These are phyloP conservation scores for Collariella sp. DNA, from an alignment of 495 filamentous ascomycete species.

Conservation along the genomic window DNA sequence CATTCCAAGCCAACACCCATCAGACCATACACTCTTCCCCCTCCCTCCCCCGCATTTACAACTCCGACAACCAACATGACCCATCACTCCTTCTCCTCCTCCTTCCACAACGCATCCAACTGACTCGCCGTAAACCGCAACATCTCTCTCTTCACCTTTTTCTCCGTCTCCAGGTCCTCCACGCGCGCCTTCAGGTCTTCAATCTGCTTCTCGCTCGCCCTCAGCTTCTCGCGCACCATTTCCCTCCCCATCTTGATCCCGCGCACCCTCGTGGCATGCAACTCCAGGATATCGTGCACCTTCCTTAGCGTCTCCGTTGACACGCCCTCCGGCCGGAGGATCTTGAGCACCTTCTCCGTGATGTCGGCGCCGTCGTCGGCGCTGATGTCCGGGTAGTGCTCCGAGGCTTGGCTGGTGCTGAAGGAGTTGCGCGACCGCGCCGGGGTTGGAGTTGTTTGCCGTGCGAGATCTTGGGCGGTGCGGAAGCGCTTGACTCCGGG, in stretches of 20 bases:
- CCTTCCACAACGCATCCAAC: conserved; percentile 13
- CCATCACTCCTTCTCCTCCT: neutral
- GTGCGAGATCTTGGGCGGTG: conserved; percentile 27
- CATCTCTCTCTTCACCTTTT: conserved; percentile 36
- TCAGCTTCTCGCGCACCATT: conserved; percentile 50
- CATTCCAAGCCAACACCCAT: too few species aligned
- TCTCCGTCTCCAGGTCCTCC: conserved; percentile 42
- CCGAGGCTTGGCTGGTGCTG: conserved; percentile 2
- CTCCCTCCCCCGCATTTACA: neutral
- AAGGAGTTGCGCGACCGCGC: neutral
- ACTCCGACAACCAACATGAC: too few species aligned
- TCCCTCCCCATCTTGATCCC: conserved; percentile 57
- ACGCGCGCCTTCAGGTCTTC: conserved; percentile 43
- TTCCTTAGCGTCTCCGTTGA: conserved; percentile 32
- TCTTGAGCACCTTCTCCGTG: conserved; percentile 39
- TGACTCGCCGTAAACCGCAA: conserved; percentile 13
- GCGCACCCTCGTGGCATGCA: conserved; percentile 45
- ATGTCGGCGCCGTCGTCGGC: conserved; percentile 38
- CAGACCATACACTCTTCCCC: too few species aligned
- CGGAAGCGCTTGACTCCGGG: conserved; percentile 6
- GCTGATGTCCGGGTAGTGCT: neutral
- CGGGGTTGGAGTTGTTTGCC: conserved; percentile 3
- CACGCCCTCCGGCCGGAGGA: conserved; percentile 41
- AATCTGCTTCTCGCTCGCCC: conserved; percentile 53
- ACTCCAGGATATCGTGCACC: conserved; percentile 43